Evolutionary conservation across 23 red algal genomes (phyloP).

Genomic region (Chondrus crispus): DNA sequence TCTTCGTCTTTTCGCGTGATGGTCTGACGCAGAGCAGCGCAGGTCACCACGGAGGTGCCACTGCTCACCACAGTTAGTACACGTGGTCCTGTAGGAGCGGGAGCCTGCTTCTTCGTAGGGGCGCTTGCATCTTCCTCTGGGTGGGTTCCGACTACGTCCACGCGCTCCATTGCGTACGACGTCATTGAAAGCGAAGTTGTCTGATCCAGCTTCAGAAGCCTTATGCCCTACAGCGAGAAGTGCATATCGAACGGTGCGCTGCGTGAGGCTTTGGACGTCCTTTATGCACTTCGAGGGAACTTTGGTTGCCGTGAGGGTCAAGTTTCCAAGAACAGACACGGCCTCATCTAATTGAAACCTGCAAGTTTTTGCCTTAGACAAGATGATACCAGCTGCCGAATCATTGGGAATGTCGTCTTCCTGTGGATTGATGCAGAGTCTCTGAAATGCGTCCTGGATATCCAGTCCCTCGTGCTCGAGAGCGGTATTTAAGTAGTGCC

Average conservation of each 20-base stretch:
- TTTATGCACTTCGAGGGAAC: not conserved
- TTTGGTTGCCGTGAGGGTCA: not conserved
- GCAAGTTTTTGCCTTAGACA: not conserved
- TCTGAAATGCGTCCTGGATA: too few relatives aligned
- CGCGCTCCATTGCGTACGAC: not conserved
- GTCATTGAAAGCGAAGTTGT: too few relatives aligned
- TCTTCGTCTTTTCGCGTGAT: not conserved
- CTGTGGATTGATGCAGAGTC: too few relatives aligned
- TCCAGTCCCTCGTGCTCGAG: too few relatives aligned
- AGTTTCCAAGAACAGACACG: not conserved
- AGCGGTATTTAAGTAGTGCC: too few relatives aligned
- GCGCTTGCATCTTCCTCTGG: not conserved
- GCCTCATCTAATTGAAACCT: not conserved
- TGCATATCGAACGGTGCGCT: not conserved
- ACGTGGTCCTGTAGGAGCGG: not conserved
- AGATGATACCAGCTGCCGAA: not conserved
- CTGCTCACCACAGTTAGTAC: not conserved
- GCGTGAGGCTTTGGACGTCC: not conserved
- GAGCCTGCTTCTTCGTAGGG: not conserved
- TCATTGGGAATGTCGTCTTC: too few relatives aligned
- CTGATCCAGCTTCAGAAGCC: too few relatives aligned
- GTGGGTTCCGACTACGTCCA: not conserved
- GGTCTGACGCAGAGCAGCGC: not conserved
- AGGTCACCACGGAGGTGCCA: not conserved
- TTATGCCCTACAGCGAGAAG: not conserved